These are phyloP conservation scores for Nakaseomyces delphensis DNA, from an alignment of 1,139 yeast species.

Conservation along the genomic window DNA sequence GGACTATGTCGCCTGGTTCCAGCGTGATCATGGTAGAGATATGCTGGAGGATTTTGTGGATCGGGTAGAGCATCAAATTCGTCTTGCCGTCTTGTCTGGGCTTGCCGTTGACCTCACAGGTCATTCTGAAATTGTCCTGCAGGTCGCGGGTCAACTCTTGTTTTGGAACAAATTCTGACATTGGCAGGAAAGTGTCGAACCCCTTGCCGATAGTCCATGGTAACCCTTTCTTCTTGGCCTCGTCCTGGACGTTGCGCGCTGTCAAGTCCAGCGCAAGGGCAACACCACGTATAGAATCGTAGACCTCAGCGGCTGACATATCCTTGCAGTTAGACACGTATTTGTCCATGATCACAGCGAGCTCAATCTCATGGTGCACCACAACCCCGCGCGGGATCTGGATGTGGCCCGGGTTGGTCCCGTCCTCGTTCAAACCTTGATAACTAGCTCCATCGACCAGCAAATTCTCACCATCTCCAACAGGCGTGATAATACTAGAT, in stretches of 20 bases:
- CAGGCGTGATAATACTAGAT: constrained; percentile 46
- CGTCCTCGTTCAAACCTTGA: constrained; percentile 23
- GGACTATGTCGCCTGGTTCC: constrained; percentile 79
- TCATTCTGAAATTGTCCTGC: constrained; percentile 35
- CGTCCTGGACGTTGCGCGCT: constrained; percentile 92
- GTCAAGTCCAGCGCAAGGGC: constrained; percentile 89
- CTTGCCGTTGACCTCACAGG: constrained; percentile 62
- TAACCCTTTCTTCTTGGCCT: constrained; percentile 85
- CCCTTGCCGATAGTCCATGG: constrained; percentile 98
- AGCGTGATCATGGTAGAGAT: constrained; percentile 86
- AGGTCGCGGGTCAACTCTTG: constrained; percentile 52
- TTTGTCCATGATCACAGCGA: constrained; percentile 68
- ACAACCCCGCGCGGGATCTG: constrained; percentile 70
- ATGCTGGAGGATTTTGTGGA: constrained; percentile 68
- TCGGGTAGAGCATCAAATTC: constrained; percentile 80
- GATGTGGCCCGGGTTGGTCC: constrained; percentile 53
- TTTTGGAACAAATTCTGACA: constrained; percentile 64
- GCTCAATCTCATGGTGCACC: constrained; percentile 89
- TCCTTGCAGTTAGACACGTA: constrained; percentile 49
- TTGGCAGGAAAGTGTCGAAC: constrained; percentile 87
- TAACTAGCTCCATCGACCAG: constrained; percentile 15
- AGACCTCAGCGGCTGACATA: constrained; percentile 58
- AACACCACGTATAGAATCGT: constrained; percentile 74
- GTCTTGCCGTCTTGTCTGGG: constrained; percentile 68
- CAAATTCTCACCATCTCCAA: constrained; percentile 8